Conservation (phyloP, 805 yeast genomes). For the Ogataea minuta region DNA sequence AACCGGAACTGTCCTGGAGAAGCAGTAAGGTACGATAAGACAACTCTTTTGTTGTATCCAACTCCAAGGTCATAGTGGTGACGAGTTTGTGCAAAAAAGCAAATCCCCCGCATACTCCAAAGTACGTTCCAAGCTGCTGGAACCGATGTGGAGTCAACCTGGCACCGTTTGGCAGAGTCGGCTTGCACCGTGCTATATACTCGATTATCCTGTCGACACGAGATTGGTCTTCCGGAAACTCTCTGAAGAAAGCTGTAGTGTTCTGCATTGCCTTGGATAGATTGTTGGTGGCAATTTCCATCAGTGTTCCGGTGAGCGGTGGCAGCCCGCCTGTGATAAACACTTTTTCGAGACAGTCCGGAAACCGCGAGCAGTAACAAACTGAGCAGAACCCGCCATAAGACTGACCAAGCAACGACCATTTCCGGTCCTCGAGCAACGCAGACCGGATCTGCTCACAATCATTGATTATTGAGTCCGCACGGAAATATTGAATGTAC, state of each 20-base stretch:
- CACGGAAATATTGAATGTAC: conserved; percentile 46
- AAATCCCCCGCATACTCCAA: conserved; percentile 53
- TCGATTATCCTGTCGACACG: conserved; percentile 38
- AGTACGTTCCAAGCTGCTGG: conserved; percentile 49
- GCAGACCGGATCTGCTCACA: conserved; percentile 43
- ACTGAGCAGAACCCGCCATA: conserved; percentile 54
- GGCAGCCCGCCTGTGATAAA: conserved; percentile 60
- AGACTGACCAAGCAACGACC: conserved; percentile 56
- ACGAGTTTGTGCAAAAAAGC: conserved; percentile 46
- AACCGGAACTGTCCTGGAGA: conserved; percentile 38
- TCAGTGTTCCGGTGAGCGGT: conserved; percentile 43
- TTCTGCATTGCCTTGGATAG: conserved; percentile 46
- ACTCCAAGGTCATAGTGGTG: conserved; percentile 39
- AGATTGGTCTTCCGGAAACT: conserved; percentile 46
- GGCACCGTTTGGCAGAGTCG: conserved; percentile 51
- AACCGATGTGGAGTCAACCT: conserved; percentile 47
- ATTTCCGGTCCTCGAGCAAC: conserved; percentile 34
- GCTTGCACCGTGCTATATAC: conserved; percentile 33
- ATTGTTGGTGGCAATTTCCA: conserved; percentile 49
- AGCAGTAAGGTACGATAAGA: conserved; percentile 37
- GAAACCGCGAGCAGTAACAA: conserved; percentile 47
- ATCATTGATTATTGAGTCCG: conserved; percentile 52
- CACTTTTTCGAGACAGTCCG: conserved; percentile 41
- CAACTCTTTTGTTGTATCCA: conserved; percentile 36
- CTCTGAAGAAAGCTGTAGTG: conserved; percentile 45